Percentiles rank a stretch among this genome's conserved stretches.
Evolutionary conservation across 2,329 filamentous ascomycete species (phyloP).

Genomic region (Neofusicoccum laricinum): DNA sequence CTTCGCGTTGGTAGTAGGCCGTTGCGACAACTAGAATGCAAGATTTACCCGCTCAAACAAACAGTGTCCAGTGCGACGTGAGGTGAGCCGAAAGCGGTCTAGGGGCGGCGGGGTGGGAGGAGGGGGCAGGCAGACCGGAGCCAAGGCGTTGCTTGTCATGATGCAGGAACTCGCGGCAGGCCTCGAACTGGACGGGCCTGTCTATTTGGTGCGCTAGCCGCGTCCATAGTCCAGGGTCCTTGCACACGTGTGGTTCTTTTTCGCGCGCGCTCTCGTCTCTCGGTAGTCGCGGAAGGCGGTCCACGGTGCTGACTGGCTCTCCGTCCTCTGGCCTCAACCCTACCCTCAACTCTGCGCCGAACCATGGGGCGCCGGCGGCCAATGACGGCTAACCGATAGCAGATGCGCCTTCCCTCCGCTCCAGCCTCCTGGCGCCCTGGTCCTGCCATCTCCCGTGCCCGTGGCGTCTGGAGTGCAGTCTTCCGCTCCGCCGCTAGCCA

Average conservation of each 20-base stretch:
- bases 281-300: neutral
- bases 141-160: too few species aligned
- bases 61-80: neutral
- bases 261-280: neutral
- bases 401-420: neutral
- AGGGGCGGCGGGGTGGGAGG: neutral
- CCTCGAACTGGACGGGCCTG: neutral
- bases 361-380: neutral
- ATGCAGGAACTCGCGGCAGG: neutral
- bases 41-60: constrained; percentile 16
- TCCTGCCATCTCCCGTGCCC: neutral
- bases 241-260: neutral
- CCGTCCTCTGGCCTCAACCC: neutral
- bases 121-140: neutral
- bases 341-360: too few species aligned
- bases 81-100: neutral
- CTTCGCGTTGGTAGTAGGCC: constrained; percentile 17
- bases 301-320: neutral
- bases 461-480: neutral
- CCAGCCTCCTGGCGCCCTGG: neutral
- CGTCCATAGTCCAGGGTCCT: neutral
- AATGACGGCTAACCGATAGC: neutral
- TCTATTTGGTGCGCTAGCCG: neutral
- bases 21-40: constrained; percentile 17
- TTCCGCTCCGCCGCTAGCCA: neutral